Conservation (phyloP, 2,329 filamentous ascomycete species). For the Calonectria pteridis region DNA sequence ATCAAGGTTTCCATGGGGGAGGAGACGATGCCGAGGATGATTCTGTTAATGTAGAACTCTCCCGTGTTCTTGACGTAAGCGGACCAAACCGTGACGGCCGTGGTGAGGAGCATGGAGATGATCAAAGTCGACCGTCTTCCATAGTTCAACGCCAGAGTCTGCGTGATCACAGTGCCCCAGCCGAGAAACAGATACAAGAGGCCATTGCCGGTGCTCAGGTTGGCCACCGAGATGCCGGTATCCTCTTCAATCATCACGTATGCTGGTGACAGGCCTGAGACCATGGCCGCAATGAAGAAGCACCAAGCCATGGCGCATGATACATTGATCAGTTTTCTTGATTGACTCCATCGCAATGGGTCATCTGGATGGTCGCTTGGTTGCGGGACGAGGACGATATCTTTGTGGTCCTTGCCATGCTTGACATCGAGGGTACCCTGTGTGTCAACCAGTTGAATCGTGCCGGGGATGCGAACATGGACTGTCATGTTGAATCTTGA, state of each 20-base stretch:
- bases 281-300: slow-evolving; percentile 40
- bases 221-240: slow-evolving; percentile 42
- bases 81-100: slow-evolving; percentile 36
- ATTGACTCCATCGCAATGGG: slow-evolving; percentile 36
- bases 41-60: slow-evolving; percentile 42
- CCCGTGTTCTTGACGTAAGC: slow-evolving; percentile 36
- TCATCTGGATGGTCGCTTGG: slow-evolving; percentile 41
- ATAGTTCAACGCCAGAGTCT: slow-evolving; percentile 35
- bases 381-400: slow-evolving; percentile 42
- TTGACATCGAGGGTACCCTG: slow-evolving; percentile 33
- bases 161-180: slow-evolving; percentile 40
- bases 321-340: slow-evolving; percentile 39
- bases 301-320: slow-evolving; percentile 42
- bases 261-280: slow-evolving; percentile 41
- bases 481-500: not conserved
- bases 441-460: slow-evolving; percentile 37
- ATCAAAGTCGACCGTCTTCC: slow-evolving; percentile 33
- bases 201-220: slow-evolving; percentile 42
- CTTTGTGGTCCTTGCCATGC: slow-evolving; percentile 29
- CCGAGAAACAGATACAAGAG: slow-evolving; percentile 39
- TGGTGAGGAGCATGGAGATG: slow-evolving; percentile 33
- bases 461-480: slow-evolving; percentile 34
- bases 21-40: slow-evolving; percentile 38
- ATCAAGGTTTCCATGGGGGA: slow-evolving; percentile 41
- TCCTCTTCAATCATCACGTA: slow-evolving; percentile 40